These are phyloP conservation scores for Musa beccarii DNA, from an alignment of 176 grass and related monocot species.

Conservation along the genomic window DNA sequence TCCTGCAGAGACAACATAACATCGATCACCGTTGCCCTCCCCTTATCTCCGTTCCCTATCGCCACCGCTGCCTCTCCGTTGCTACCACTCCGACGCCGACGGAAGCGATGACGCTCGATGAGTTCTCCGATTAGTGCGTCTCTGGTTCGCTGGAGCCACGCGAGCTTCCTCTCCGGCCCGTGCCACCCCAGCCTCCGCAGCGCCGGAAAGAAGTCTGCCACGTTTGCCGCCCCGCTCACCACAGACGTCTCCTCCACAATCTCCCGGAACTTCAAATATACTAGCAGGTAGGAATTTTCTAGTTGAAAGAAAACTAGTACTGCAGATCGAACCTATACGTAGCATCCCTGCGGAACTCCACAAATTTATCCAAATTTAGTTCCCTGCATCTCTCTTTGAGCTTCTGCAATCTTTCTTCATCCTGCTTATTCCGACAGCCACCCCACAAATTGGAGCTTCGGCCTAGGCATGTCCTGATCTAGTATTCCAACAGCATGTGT, in stretches of 20 bases:
- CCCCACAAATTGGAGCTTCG: conserved; percentile 83
- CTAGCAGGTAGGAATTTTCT: too few relatives aligned
- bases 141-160: background rate
- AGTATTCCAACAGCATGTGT: conserved; percentile 56
- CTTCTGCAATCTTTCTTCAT: conserved; percentile 69
- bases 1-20: conserved; percentile 19
- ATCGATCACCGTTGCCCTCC: conserved; percentile 8
- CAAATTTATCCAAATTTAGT: conserved; percentile 62
- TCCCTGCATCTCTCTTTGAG: conserved; percentile 63
- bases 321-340: conserved; percentile 32
- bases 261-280: background rate
- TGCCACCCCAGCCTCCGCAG: conserved; percentile 17
- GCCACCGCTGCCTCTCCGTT: background rate
- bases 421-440: conserved; percentile 75
- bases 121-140: conserved; percentile 7
- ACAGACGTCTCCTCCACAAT: background rate
- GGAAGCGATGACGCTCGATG: background rate
- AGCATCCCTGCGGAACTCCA: conserved; percentile 75
- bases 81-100: background rate
- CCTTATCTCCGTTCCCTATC: background rate
- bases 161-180: conserved; percentile 3
- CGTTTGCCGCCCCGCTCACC: background rate
- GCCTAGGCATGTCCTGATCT: conserved; percentile 32
- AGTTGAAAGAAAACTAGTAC: background rate
- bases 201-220: conserved; percentile 20